phyloP scores from a whole-genome alignment of 2,329 filamentous ascomycete genomes.

The Kalaharituber pfeilii region DNA sequence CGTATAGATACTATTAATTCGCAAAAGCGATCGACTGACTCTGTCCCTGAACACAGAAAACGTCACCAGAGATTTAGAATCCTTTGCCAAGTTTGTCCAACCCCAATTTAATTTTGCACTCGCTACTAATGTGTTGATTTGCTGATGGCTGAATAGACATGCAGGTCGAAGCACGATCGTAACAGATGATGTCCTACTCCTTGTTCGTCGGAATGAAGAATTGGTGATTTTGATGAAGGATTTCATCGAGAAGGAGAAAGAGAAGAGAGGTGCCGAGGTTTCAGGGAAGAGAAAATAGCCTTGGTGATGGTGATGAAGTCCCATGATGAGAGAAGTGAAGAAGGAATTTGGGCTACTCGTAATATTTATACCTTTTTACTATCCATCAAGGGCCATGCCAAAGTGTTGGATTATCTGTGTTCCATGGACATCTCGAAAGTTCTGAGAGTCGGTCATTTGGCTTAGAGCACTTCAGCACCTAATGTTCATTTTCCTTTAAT shows the following conservation, averaged over 20 bases:
- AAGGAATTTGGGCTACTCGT: no score
- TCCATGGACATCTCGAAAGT: no score
- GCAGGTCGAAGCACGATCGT: conserved; percentile 65
- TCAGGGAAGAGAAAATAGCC: background rate
- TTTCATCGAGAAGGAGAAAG: conserved; percentile 45
- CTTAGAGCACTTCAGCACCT: no score
- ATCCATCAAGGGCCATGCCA: no score
- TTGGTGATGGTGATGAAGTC: no score
- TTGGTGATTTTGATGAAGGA: conserved; percentile 57
- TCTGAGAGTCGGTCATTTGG: no score
- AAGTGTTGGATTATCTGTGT: no score
- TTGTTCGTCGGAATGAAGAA: conserved; percentile 74
- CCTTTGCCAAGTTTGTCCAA: conserved; percentile 37
- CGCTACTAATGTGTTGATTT: conserved; percentile 25
- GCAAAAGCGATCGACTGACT: background rate
- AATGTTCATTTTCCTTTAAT: no score
- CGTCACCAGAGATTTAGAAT: conserved; percentile 43
- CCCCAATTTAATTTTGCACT: background rate
- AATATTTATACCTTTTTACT: no score
- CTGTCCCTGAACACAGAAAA: conserved; percentile 30
- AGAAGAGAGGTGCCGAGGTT: conserved; percentile 23
- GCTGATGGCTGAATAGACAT: conserved; percentile 40
- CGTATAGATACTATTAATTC: conserved; percentile 6
- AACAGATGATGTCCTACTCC: conserved; percentile 70
- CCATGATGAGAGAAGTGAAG: background rate